Conservation (phyloP, 371 early-diverging fungal species). For the Entomophthora muscae region DNA sequence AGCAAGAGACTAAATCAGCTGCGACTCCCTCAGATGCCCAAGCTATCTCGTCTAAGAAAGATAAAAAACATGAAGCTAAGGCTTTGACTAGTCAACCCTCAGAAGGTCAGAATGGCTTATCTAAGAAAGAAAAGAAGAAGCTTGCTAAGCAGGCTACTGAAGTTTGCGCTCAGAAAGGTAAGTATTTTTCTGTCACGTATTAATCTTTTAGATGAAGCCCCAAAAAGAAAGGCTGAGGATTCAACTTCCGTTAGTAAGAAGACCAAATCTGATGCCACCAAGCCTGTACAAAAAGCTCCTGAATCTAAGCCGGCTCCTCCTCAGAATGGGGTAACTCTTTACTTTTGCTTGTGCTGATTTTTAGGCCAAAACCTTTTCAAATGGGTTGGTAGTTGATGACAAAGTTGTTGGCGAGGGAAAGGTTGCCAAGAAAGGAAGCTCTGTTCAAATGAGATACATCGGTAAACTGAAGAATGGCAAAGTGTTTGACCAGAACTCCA, state of each 20-base stretch:
- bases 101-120: no score
- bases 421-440: background rate
- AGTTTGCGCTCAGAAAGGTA: background rate
- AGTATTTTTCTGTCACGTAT: background rate
- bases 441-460: conserved; percentile 8
- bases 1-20: no score
- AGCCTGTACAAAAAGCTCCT: background rate
- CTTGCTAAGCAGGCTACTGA: background rate
- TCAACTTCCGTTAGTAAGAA: background rate
- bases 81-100: no score
- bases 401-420: background rate
- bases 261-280: background rate
- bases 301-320: background rate
- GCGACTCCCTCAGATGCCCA: no score
- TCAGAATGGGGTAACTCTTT: background rate
- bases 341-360: background rate
- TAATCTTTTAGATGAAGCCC: background rate
- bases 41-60: no score
- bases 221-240: background rate
- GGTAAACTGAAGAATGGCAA: conserved; percentile 59
- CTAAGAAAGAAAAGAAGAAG: background rate
- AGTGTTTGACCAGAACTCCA: conserved; percentile 82
- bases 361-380: background rate
- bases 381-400: conserved; percentile 7
- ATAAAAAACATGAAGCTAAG: no score